Base-by-base conservation (phyloP, 371 early-diverging fungal species). In the Smittium culicis region DNA sequence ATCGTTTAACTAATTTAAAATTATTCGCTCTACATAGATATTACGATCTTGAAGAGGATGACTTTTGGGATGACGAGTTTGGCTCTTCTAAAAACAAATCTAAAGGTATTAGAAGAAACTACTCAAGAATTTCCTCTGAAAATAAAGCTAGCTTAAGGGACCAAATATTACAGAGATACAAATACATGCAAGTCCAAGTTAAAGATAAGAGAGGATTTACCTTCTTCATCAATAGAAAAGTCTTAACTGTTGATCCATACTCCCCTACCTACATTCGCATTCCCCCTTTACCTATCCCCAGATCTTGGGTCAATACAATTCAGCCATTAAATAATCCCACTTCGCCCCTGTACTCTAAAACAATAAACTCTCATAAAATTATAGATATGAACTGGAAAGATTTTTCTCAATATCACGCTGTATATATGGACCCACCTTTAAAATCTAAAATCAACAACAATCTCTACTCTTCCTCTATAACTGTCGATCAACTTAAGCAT, bases 351-450 rank as follows among this genome's bases (percentile, higher is more conserved):
- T 28, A 54, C 61, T 5, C 27, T 45, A 55, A 20, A 25, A 57
- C 2, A 3, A 55, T 27, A 45, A 54, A 2, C 11, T 16, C 24
- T 32, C 27, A 54, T 55, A 57, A 25, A 2, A n/a, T 66, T 2
- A 69, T 79, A 65, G 85, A 79, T 75, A 77, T 80, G 69, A 77
- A 81, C 59, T 74, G 79, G 64, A 75, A 73, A 28, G 68, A 28
- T 5, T 78, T 87, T 61, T 80, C 77, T 28, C 73, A 83, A 29
- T 89, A 85, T 74, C 91, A 86, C 64, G 89, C 85, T 14, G 79
- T 93, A 14, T 90, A 90, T 69, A 91, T 93, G 90, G 92, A 94
- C 70, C 95, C 95, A 30, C 95, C 93, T 32, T 74, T 93, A 20
- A 71, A 11, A 29, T 29, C 30, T 14, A n/a, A n/a, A n/a, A 29